Percentiles rank a stretch among this genome's conserved stretches.
Evolutionary conservation across 805 yeast species (phyloP).

Genomic region (Cyberlindnera saturnus): DNA sequence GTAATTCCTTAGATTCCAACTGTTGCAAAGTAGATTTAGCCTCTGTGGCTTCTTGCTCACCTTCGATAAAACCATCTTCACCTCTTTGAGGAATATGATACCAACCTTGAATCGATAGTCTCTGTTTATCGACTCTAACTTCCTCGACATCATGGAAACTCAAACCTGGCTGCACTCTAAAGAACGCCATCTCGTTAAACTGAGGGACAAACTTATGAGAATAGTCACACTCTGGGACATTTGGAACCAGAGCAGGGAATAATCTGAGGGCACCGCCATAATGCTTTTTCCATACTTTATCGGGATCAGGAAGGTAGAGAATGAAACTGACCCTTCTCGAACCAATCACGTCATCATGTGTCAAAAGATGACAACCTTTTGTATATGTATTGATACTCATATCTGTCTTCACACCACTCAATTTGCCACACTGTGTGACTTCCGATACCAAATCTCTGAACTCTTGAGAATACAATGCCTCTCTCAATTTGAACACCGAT

Average conservation of each 20-base stretch:
- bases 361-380: slow-evolving; percentile 87
- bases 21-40: slow-evolving; percentile 73
- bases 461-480: slow-evolving; percentile 80
- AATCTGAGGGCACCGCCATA: slow-evolving; percentile 92
- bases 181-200: slow-evolving; percentile 93
- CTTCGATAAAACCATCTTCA: slow-evolving; percentile 77
- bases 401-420: slow-evolving; percentile 88
- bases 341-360: slow-evolving; percentile 98
- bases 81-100: slow-evolving; percentile 95
- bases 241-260: slow-evolving; percentile 80
- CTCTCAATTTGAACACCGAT: slow-evolving; percentile 68
- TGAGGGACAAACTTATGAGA: slow-evolving; percentile 74
- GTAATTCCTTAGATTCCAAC: slow-evolving; percentile 67
- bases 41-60: slow-evolving; percentile 76
- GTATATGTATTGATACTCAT: slow-evolving; percentile 88
- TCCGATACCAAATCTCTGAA: slow-evolving; percentile 73
- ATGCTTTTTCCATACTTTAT: slow-evolving; percentile 77
- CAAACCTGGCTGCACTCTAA: slow-evolving; percentile 92
- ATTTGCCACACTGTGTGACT: slow-evolving; percentile 81
- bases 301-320: slow-evolving; percentile 89
- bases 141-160: slow-evolving; percentile 98
- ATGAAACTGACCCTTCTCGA: slow-evolving; percentile 90
- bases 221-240: slow-evolving; percentile 82
- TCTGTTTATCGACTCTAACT: slow-evolving; percentile 83
- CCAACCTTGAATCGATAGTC: slow-evolving; percentile 97